Evolutionary conservation across 2,329 filamentous ascomycete genomes (phyloP), one percentile per base, ranked within the genome.

Genomic region (Pseudohalonectria lignicola): DNA sequence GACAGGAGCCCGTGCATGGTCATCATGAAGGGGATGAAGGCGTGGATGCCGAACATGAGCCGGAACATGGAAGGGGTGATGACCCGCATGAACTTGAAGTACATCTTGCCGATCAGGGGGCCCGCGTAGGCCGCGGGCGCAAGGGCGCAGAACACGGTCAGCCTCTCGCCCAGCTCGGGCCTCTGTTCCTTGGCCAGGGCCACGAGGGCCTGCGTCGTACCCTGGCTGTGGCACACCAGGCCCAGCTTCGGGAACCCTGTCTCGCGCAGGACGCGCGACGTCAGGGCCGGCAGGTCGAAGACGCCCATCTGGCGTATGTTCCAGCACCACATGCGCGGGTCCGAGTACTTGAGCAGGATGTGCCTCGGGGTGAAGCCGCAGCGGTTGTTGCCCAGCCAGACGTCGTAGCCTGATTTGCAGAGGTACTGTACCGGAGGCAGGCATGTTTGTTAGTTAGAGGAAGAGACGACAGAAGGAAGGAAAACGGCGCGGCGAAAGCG

Each of bases 251-350:
- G 66, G 50, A 93, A 94, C 0, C 82, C 80, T 0, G 88, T 95
- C 60, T 93, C 82, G 29, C 69, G 71, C 2, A 94, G 68, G 1
- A 95, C 85, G 5, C 85, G 77, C 0, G 82, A 85, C 2, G 83
- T 73, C 25, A 95, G 69, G 0, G 88, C 87, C 0, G 88, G 73
- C 3, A 96, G 69, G 53, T 96, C 90, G 53, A 93, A 76, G 1
- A 88, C 80, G 15, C 7, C 16, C 83, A 95, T 93, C 52, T 94
- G 86, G 0, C 85, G 76, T 39, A 95, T 93, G 47, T 94, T 94
- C 90, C 90, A 96, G 30, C 80, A 78, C 90, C 90, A 95, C 85
- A 95, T 93, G 21, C 87, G 75, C 2, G 90, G 88, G 52, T 96
- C 90, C 3, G 64, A 64, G 46, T 82, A 78, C 2, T 74, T 61